These are phyloP conservation scores for Rhodomyrtus psidioides DNA, from an alignment of 441 rosid genomes.

Conservation along the genomic window DNA sequence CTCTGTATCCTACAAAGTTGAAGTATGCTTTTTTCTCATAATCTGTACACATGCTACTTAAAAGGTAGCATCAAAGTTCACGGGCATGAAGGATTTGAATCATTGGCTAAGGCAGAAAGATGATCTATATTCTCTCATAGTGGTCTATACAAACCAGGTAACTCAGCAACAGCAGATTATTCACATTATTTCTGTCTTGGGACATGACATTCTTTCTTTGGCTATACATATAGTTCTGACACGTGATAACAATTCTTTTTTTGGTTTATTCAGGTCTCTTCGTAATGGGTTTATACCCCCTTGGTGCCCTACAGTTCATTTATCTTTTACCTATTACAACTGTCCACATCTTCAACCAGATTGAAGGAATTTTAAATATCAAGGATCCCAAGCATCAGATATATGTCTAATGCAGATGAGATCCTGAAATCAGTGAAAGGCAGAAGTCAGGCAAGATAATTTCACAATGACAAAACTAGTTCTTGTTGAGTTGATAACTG, in stretches of 20 bases:
- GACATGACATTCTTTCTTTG: neutral
- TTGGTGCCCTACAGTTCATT: neutral
- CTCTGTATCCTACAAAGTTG: slow-evolving; percentile 61
- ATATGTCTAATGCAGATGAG: neutral
- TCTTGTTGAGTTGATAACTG: neutral
- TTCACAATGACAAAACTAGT: neutral
- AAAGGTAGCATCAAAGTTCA: neutral
- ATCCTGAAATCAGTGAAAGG: neutral
- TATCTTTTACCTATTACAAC: neutral
- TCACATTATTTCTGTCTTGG: neutral
- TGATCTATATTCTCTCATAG: neutral
- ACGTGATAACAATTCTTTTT: neutral
- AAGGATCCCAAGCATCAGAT: neutral
- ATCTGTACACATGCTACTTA: neutral
- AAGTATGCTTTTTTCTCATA: neutral
- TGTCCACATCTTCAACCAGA: neutral
- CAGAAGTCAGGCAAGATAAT: neutral
- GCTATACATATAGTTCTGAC: neutral
- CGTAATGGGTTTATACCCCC: neutral
- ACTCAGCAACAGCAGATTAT: neutral
- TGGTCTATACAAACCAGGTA: neutral
- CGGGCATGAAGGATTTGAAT: neutral
- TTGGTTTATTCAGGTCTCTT: neutral
- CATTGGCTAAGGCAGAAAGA: neutral
- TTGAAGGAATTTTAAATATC: neutral